A percentile compares a stretch with the other conserved stretches of the same genome.
phyloP scores from a whole-genome alignment of 2,329 filamentous ascomycete species.

The Penicillium nordicum region DNA sequence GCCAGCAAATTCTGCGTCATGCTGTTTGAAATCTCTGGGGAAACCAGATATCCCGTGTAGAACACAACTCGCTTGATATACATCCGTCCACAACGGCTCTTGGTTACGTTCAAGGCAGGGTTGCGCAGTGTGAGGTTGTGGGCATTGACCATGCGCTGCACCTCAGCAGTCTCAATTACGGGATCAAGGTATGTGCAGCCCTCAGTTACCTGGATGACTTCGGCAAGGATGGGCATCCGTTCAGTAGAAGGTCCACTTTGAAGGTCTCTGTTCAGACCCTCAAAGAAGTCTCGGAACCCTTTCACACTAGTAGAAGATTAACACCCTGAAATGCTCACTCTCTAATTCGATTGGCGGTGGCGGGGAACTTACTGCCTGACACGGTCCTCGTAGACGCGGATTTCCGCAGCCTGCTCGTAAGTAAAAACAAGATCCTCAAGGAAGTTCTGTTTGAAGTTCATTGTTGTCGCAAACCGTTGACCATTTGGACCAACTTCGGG shows the following conservation, averaged over 20 bases:
- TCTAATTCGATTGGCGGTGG: not conserved
- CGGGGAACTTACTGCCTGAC: slow-evolving; percentile 51
- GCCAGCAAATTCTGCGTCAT: slow-evolving; percentile 60
- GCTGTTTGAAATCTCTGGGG: slow-evolving; percentile 65
- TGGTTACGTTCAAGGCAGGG: slow-evolving; percentile 34
- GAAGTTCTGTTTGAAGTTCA: slow-evolving; percentile 88
- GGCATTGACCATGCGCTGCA: slow-evolving; percentile 83
- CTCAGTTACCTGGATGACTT: slow-evolving; percentile 85
- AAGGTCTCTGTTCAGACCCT: slow-evolving; percentile 66
- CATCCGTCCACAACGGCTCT: slow-evolving; percentile 50
- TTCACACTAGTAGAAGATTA: slow-evolving; percentile 54
- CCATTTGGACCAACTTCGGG: slow-evolving; percentile 76
- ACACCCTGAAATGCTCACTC: not conserved
- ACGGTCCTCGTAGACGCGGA: slow-evolving; percentile 66
- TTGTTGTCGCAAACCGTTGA: slow-evolving; percentile 75
- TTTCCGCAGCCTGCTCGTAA: slow-evolving; percentile 76
- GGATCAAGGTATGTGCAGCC: slow-evolving; percentile 70
- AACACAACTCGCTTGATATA: slow-evolving; percentile 82
- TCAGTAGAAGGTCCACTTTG: slow-evolving; percentile 45
- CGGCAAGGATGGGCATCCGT: slow-evolving; percentile 65
- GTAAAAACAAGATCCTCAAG: slow-evolving; percentile 79
- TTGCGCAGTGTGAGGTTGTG: slow-evolving; percentile 61
- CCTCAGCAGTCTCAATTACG: slow-evolving; percentile 72
- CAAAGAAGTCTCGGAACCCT: slow-evolving; percentile 81
- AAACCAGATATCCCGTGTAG: slow-evolving; percentile 88